Evolutionary conservation across 2,329 filamentous ascomycete species (phyloP).

Genomic region (Trichoderma guizhouense): DNA sequence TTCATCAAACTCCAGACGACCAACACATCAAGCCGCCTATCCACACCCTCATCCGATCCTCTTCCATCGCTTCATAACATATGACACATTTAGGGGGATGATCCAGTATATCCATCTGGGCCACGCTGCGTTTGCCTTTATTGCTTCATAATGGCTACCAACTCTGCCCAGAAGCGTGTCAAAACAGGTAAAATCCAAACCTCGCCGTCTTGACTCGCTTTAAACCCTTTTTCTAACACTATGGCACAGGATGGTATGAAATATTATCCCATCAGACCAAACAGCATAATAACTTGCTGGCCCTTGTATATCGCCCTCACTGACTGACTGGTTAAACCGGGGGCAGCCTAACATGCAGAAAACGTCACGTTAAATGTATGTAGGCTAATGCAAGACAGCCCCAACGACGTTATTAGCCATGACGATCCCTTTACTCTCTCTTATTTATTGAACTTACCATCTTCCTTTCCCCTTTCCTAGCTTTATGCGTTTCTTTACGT

Average conservation of each 20-base stretch:
- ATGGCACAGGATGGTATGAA: not conserved
- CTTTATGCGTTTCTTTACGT: too few relatives aligned
- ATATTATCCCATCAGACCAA: not conserved
- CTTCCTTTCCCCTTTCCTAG: not conserved
- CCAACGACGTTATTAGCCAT: not conserved
- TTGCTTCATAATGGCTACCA: not conserved
- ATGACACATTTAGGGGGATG: not conserved
- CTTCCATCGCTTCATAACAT: not conserved
- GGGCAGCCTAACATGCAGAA: constrained; percentile 8
- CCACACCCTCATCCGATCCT: not conserved
- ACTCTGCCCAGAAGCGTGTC: not conserved
- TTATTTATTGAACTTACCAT: not conserved
- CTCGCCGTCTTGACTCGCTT: not conserved
- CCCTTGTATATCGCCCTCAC: not conserved
- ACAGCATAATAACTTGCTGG: not conserved
- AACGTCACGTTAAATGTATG: constrained; percentile 12
- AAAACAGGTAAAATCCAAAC: not conserved
- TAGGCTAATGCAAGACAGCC: not conserved
- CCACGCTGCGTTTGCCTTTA: not conserved
- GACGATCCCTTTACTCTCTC: not conserved
- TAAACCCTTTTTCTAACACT: not conserved
- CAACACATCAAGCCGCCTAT: not conserved
- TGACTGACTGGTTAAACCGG: not conserved
- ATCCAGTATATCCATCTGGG: too few relatives aligned
- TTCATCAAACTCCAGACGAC: not conserved